Evolutionary conservation across 1,139 yeast species (phyloP).

Genomic region (Lodderomyces pseudojiufengensis): DNA sequence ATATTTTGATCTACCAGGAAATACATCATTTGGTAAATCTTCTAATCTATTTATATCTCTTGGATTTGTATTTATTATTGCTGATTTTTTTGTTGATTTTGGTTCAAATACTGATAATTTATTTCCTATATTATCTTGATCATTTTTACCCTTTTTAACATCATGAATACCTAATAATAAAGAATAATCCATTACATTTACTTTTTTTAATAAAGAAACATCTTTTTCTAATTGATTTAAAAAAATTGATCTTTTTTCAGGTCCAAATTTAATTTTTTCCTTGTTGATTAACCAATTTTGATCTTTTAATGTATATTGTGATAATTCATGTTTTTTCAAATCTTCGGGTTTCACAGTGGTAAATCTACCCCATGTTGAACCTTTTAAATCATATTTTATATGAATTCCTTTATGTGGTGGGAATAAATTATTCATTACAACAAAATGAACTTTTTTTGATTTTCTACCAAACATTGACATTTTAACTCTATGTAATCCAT

Average conservation of each 20-base stretch:
- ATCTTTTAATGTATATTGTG: conserved; percentile 65
- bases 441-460: conserved; percentile 80
- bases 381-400: conserved; percentile 85
- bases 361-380: conserved; percentile 83
- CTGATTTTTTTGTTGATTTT: conserved; percentile 37
- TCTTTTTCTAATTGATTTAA: conserved; percentile 71
- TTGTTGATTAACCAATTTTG: conserved; percentile 76
- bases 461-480: conserved; percentile 53
- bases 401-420: conserved; percentile 93
- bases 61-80: conserved; percentile 47
- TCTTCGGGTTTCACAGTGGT: conserved; percentile 31
- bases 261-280: conserved; percentile 68
- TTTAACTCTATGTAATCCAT: conserved; percentile 91
- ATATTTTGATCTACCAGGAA: conserved; percentile 48
- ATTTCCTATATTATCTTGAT: conserved; percentile 31
- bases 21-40: conserved; percentile 46
- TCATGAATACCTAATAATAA: conserved; percentile 86
- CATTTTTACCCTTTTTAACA: conserved; percentile 50
- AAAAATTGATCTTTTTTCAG: conserved; percentile 55
- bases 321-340: conserved; percentile 25
- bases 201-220: conserved; percentile 62
- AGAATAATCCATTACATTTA: conserved; percentile 95
- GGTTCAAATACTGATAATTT: conserved; percentile 49
- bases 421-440: conserved; percentile 95
- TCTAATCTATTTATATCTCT: conserved; percentile 36